phyloP scores from a whole-genome alignment of 2,329 filamentous ascomycete genomes.

The Neofusicoccum cordaticola region DNA sequence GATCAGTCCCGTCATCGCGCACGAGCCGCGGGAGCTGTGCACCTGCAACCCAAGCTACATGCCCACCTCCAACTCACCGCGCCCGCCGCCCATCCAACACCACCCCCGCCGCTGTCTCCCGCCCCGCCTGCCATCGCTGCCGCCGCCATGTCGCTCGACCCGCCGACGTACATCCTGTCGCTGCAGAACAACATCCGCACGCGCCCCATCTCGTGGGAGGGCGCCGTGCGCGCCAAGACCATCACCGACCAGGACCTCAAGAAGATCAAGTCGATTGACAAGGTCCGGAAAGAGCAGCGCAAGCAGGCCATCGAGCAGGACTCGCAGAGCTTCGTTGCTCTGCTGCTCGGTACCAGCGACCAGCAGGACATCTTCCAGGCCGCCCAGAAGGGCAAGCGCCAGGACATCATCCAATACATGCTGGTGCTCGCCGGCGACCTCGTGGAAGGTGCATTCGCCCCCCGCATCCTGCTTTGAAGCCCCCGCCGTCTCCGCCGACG shows the following conservation, averaged over 20 bases:
- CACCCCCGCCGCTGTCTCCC: neutral
- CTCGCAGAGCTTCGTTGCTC: conserved; percentile 71
- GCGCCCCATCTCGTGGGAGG: conserved; percentile 96
- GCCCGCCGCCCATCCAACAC: neutral
- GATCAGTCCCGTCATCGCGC: conserved; percentile 15
- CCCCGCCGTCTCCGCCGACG: neutral
- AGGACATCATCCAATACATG: conserved; percentile 92
- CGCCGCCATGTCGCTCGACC: conserved; percentile 77
- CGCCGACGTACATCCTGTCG: conserved; percentile 81
- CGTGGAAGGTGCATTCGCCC: conserved; percentile 64
- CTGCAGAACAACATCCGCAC: conserved; percentile 96
- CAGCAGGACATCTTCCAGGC: conserved; percentile 78
- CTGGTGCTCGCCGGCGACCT: conserved; percentile 85
- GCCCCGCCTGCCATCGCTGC: neutral
- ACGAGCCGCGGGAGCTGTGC: conserved; percentile 12
- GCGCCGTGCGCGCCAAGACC: conserved; percentile 86
- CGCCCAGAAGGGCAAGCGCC: conserved; percentile 66
- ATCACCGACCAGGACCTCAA: conserved; percentile 91
- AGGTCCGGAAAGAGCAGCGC: conserved; percentile 88
- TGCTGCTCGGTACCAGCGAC: conserved; percentile 70
- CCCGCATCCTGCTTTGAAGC: too few relatives aligned
- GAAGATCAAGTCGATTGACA: conserved; percentile 95
- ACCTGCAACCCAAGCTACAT: conserved; percentile 13
- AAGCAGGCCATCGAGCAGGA: conserved; percentile 78
- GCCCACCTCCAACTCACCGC: conserved; percentile 10